Evolutionary conservation across 1,284 basidiomycete genomes (phyloP), one percentile per base, ranked within the genome.

Genomic region (Gomphus sp.): DNA sequence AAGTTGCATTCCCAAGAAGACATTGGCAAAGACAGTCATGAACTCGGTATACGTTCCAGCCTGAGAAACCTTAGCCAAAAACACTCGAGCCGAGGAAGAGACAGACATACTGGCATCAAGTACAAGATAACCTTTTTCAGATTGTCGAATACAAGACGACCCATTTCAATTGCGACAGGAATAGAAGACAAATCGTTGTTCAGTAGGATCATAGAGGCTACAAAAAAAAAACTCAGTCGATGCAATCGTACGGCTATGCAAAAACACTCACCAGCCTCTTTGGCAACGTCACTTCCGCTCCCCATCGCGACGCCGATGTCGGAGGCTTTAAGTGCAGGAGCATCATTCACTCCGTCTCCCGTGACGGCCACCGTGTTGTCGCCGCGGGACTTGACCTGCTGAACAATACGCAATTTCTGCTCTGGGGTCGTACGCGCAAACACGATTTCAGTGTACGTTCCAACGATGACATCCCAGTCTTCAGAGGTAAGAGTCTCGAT

Each of bases 91-190:
- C 58, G 22, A 48, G 41, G 33, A 14, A 55, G 33, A 37, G 28
- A 16, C 4, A 41, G 33, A 50, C 80, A 72, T 55, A 78, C 79
- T 48, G 78, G 77, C 31, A 77, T 66, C 11, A 79, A 67, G 61
- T 78, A 77, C 8, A 77, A 62, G 28, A 77, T 76, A 11, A 77
- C 75, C 64, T 81, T 81, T 65, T 82, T 80, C 52, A 89, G 68
- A 65, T 89, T 89, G 65, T 85, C 83, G 67, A 82, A 88, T 25
- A 84, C 82, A 16, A 87, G 72, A 28, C 84, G 79, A 54, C 84
- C 81, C 67, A 28, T 68, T 59, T 73, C 69, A 41, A 74, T 76
- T 1, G 73, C 74, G 5, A 71, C 66, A 0, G 69, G 70, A 48
- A 73, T 74, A 11, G 73, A 73, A 70, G 1, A 51, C 14, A 14